These are phyloP conservation scores for Hemisphaericaspora xylanilytica DNA, from an alignment of 1,139 yeast genomes.

Conservation along the genomic window DNA sequence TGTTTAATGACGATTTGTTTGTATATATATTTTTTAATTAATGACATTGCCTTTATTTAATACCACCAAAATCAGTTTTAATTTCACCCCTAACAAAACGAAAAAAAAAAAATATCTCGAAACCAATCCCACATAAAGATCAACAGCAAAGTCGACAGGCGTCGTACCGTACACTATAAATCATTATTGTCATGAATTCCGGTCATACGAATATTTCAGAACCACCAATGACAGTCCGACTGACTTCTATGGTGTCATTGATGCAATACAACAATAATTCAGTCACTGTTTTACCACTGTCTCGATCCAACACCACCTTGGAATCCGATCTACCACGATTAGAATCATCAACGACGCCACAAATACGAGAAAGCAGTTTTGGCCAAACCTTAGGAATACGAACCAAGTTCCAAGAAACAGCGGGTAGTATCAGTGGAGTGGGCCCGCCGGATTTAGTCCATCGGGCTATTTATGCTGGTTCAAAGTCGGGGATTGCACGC, in stretches of 20 bases:
- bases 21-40: not conserved
- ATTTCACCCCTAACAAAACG: no score
- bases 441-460: constrained; percentile 45
- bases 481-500: constrained; percentile 28
- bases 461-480: constrained; percentile 38
- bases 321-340: no score
- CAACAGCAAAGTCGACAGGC: not conserved
- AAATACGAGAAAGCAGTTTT: constrained; percentile 27
- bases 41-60: no score
- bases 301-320: not conserved
- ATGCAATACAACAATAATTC: constrained; percentile 1
- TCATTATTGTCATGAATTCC: not conserved
- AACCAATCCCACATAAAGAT: not conserved
- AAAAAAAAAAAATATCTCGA: no score
- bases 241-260: not conserved
- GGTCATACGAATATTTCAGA: not conserved
- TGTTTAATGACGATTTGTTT: not conserved
- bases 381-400: constrained; percentile 31
- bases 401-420: constrained; percentile 18
- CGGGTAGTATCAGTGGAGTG: constrained; percentile 14
- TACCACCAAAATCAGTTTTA: no score
- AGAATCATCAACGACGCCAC: constrained; percentile 14
- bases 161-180: no score
- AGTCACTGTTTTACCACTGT: constrained; percentile 1
- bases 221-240: not conserved